Evolutionary conservation across 2,329 filamentous ascomycete genomes (phyloP).

Genomic region (Aspergillus sclerotialis): DNA sequence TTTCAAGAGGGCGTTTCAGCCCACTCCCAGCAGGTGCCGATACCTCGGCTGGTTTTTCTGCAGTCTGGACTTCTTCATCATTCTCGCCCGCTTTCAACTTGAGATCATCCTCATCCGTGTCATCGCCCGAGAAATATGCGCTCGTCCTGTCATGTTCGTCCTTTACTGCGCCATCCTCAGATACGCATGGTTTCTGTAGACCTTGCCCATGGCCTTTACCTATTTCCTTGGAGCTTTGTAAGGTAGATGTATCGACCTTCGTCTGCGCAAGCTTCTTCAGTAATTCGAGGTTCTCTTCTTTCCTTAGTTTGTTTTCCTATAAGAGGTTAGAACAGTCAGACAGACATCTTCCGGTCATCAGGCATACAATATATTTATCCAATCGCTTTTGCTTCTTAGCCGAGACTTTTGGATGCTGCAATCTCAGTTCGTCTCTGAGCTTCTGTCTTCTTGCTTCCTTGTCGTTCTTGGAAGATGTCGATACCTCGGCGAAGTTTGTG

Average conservation of each 20-base stretch:
- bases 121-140: conserved; percentile 25
- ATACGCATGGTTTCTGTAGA: conserved; percentile 23
- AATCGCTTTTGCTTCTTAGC: conserved; percentile 61
- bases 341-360: background rate
- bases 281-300: conserved; percentile 82
- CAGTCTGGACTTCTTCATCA: conserved; percentile 35
- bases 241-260: conserved; percentile 74
- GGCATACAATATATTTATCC: conserved; percentile 59
- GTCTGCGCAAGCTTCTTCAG: conserved; percentile 73
- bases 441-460: conserved; percentile 46
- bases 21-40: conserved; percentile 55
- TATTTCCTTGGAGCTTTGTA: conserved; percentile 69
- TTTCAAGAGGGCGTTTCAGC: conserved; percentile 76
- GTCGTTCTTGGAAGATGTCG: conserved; percentile 44
- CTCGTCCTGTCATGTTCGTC: too few species aligned
- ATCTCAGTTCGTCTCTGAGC: conserved; percentile 48
- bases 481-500: conserved; percentile 35
- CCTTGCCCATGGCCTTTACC: conserved; percentile 65
- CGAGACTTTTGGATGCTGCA: conserved; percentile 50
- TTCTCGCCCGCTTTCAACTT: conserved; percentile 16
- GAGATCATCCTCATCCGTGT: conserved; percentile 27
- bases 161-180: too few species aligned
- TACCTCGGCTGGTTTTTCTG: conserved; percentile 35
- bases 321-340: conserved; percentile 10
- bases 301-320: conserved; percentile 81